phyloP scores from a whole-genome alignment of 495 filamentous ascomycete genomes.

The Pseudotulostoma volvatum region DNA sequence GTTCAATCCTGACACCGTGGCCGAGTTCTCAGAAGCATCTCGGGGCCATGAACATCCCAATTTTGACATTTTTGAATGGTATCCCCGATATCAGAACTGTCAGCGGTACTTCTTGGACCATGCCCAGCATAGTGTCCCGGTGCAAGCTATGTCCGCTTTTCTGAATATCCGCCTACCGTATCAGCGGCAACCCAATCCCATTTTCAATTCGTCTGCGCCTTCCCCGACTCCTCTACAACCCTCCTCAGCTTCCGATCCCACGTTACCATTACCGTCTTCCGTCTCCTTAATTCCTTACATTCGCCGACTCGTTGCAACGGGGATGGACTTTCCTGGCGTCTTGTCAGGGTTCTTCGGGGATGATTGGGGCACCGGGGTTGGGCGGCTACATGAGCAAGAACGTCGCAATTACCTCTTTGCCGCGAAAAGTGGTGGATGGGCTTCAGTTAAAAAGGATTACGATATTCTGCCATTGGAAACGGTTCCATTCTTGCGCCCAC shows the following conservation, averaged over 20 bases:
- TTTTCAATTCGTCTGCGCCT: slow-evolving; percentile 19
- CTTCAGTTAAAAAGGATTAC: slow-evolving; percentile 73
- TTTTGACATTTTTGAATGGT: slow-evolving; percentile 82
- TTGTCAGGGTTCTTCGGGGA: slow-evolving; percentile 93
- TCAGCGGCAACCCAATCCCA: slow-evolving; percentile 24
- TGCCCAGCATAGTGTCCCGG: slow-evolving; percentile 65
- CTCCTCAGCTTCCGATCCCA: slow-evolving; percentile 6
- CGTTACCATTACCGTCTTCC: slow-evolving; percentile 18
- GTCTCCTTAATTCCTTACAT: slow-evolving; percentile 79
- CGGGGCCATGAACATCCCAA: slow-evolving; percentile 24
- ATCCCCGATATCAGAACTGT: slow-evolving; percentile 81
- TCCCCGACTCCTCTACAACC: slow-evolving; percentile 3
- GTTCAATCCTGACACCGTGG: slow-evolving; percentile 26
- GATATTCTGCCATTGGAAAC: slow-evolving; percentile 68
- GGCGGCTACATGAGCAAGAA: slow-evolving; percentile 74
- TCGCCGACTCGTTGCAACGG: slow-evolving; percentile 77
- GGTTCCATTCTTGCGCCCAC: slow-evolving; percentile 69
- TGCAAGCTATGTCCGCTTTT: slow-evolving; percentile 81
- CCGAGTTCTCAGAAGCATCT: slow-evolving; percentile 21
- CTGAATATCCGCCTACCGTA: slow-evolving; percentile 61
- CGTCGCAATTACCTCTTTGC: slow-evolving; percentile 89
- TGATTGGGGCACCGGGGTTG: slow-evolving; percentile 66
- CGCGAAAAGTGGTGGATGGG: slow-evolving; percentile 81
- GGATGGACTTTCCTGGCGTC: slow-evolving; percentile 70
- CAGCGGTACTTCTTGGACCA: slow-evolving; percentile 86